Conservation (phyloP, 192 early-diverging fungal genomes). For the Podila verticillata region DNA sequence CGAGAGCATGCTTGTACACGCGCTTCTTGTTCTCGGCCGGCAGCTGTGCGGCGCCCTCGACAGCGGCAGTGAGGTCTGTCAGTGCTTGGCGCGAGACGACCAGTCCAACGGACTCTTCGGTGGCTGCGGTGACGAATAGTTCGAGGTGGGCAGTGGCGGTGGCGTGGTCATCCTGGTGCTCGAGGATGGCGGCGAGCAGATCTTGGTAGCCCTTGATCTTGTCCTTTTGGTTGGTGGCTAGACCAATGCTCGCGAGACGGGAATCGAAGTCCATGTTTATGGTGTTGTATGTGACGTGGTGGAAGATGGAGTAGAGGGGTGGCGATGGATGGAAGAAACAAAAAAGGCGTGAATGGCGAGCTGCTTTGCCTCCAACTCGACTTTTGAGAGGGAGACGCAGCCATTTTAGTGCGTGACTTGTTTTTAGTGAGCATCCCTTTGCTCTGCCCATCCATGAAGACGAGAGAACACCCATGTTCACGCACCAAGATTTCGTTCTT, state of each 20-base stretch:
- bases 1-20: slow-evolving; percentile 74
- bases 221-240: slow-evolving; percentile 49
- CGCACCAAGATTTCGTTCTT: no score
- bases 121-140: slow-evolving; percentile 64
- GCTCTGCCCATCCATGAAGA: no score
- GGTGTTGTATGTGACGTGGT: background rate
- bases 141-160: slow-evolving; percentile 21
- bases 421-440: no score
- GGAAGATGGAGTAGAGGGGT: background rate
- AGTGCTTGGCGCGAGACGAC: slow-evolving; percentile 81
- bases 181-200: slow-evolving; percentile 34
- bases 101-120: slow-evolving; percentile 75
- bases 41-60: slow-evolving; percentile 60
- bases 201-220: slow-evolving; percentile 54
- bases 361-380: no score
- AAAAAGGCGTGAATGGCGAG: background rate
- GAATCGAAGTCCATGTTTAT: slow-evolving; percentile 29
- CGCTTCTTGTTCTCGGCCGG: slow-evolving; percentile 56
- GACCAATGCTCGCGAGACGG: slow-evolving; percentile 23
- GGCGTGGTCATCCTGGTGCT: slow-evolving; percentile 4
- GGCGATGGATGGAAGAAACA: background rate
- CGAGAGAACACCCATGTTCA: no score
- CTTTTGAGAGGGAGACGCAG: no score
- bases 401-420: no score
- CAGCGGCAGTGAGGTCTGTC: slow-evolving; percentile 70